Evolutionary conservation across 164 flowering plant species (phyloP), one percentile per base, ranked within the genome.

Genomic region (Vitis vinifera): DNA sequence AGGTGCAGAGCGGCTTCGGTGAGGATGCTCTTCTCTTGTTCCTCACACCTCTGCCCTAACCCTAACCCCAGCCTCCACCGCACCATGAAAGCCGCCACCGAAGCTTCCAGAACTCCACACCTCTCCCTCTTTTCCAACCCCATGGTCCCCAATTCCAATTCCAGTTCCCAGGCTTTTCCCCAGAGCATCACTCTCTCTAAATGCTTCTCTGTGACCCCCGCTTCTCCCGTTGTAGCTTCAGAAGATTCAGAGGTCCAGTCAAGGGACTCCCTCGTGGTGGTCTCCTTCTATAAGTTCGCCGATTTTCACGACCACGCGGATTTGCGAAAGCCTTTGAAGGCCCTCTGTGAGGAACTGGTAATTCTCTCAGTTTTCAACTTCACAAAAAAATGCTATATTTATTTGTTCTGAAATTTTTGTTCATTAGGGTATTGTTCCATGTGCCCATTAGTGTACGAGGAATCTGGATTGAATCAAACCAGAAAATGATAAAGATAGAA

Each of bases 261-360:
- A 13, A 59, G 23, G 30, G 19, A 55, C 30, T 14, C 83, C 57
- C 90, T 95, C n/a, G 87, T 91, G 17, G 98, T 94, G 29, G 92
- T 94, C 10, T 95, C 99, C 12, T 95, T 95, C 81, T 93, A 93
- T 83, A 93, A 91, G 84, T 95, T 93, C 55, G 98, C 98, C 30
- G 92, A 93, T 84, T 93, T 95, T 65, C 92, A 92, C 0, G 98
- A 93, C 81, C 88, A 92, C 59, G 93, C 91, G 23, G 78, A 85
- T 30, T 19, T 93, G 74, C 82, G 98, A 11, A 79, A 71, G 51
- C 99, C 99, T 15, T 76, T 95, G 85, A 95, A 90, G 85, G 82
- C 80, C 23, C 96, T 95, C 69, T 93, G 99, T 60, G 74, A 91
- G 67, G 65, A 82, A 69, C 74, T 88, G 94, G 98, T 95, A 78